Percentiles rank a stretch among this genome's conserved stretches.
phyloP scores from a whole-genome alignment of 1,284 basidiomycete species.

The Trametes hirsuta region DNA sequence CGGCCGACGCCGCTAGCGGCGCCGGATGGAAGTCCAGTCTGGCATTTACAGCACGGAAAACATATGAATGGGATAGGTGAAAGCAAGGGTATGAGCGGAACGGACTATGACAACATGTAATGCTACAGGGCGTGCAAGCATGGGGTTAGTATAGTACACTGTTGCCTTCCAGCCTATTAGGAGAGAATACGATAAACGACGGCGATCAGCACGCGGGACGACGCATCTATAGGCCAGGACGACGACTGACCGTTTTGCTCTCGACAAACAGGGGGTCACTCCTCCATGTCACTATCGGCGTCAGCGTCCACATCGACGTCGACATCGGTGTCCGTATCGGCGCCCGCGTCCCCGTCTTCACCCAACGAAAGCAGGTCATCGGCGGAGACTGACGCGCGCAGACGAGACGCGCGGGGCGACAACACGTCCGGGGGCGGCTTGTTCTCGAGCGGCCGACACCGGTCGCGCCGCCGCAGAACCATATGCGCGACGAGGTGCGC shows the following conservation, averaged over 20 bases:
- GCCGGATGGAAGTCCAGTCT: constrained; percentile 14
- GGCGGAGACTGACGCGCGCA: constrained; percentile 27
- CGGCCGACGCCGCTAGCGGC: constrained; percentile 8
- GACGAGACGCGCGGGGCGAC: constrained; percentile 30
- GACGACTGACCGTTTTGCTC: constrained; percentile 24
- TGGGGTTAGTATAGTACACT: constrained; percentile 26
- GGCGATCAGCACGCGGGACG: constrained; percentile 1
- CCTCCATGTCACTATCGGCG: constrained; percentile 21
- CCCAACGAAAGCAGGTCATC: constrained; percentile 21
- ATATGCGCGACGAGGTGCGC: constrained; percentile 59
- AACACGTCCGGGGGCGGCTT: constrained; percentile 21
- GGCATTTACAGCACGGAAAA: constrained; percentile 13
- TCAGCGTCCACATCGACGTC: constrained; percentile 19
- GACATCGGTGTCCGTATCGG: neutral
- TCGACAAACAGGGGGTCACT: constrained; percentile 16
- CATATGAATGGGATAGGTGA: constrained; percentile 14
- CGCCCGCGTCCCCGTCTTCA: constrained; percentile 6
- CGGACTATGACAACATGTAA: constrained; percentile 26
- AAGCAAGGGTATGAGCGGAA: constrained; percentile 24
- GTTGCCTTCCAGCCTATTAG: constrained; percentile 20
- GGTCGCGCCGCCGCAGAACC: constrained; percentile 51
- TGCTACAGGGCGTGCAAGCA: constrained; percentile 24
- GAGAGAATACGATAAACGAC: neutral
- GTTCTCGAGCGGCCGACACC: constrained; percentile 41
- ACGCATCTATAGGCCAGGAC: neutral